Evolutionary conservation across 2,329 filamentous ascomycete species (phyloP), one percentile per base, ranked within the genome.

Genomic region (Sphaerulina musiva): DNA sequence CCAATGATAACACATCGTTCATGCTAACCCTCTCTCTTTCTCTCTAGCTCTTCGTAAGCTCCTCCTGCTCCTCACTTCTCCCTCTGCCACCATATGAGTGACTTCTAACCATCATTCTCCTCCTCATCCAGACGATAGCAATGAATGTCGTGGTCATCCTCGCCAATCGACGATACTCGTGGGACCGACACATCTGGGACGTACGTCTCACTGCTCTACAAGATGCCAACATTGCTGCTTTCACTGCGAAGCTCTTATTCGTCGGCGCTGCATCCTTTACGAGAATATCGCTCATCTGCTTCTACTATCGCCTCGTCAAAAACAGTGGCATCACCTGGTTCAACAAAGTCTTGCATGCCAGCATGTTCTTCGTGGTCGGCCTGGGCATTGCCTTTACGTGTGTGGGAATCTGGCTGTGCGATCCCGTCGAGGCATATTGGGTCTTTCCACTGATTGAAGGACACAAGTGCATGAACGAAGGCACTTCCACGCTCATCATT

Each of bases 271-370:
- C 73, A 0, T 72, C 70, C 0, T 75, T 74, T 53, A 75, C 73
- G 0, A 65, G 74, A 12, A 63, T 75, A 12, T 75, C 72, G 0
- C 63, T 77, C 7, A 70, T 76, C 34, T 71, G 66, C 59, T 75
- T 76, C 60, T 77, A 76, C 58, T 76, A 75, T 49, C 69, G 75
- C 10, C 64, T 76, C 8, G 65, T 75, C 6, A 55, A 68, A 8
- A 73, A 76, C 55, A 70, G 69, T n/a, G 68, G 67, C 1, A 69
- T 68, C 46, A 60, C 48, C 1, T 69, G 69, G 64, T 76, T 74
- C 62, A 65, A 58, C 11, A 71, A 68, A 66, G 59, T 70, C 2
- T 62, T 76, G 3, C 73, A 75, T 46, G 60, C 59, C 6, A 71
- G 70, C 29, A 62, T 73, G 23, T 61, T 57, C 9, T 73, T 72